Evolutionary conservation across 352 stramenopile genomes (phyloP).

Genomic region (Saprolegnia diclina): DNA sequence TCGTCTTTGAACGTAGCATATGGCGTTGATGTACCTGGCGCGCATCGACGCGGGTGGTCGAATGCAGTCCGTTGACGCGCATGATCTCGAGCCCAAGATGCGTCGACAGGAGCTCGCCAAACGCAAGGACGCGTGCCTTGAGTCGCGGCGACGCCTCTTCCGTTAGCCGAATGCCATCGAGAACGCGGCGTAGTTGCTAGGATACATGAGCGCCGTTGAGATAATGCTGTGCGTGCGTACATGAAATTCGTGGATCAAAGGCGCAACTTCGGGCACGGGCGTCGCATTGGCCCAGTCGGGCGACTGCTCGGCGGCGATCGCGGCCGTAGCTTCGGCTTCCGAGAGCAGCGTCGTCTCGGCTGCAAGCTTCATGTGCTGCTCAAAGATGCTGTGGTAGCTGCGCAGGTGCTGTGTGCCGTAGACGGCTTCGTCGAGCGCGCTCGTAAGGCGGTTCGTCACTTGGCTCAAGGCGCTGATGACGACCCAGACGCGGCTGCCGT

Average conservation of each 20-base stretch:
- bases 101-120: slow-evolving; percentile 82
- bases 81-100: slow-evolving; percentile 77
- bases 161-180: slow-evolving; percentile 82
- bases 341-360: slow-evolving; percentile 62
- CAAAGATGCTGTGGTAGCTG: slow-evolving; percentile 43
- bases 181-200: slow-evolving; percentile 64
- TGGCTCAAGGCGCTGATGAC: slow-evolving; percentile 84
- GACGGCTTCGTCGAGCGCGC: slow-evolving; percentile 46
- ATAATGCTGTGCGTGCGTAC: not conserved
- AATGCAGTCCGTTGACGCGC: slow-evolving; percentile 43
- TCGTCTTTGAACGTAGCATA: not conserved
- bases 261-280: slow-evolving; percentile 46
- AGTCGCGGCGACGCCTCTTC: slow-evolving; percentile 82
- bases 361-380: slow-evolving; percentile 69
- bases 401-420: slow-evolving; percentile 39
- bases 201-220: slow-evolving; percentile 1
- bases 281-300: not conserved
- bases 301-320: slow-evolving; percentile 41
- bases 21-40: slow-evolving; percentile 31
- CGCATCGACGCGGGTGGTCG: slow-evolving; percentile 68
- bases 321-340: slow-evolving; percentile 44
- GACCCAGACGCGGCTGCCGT: slow-evolving; percentile 64
- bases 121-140: slow-evolving; percentile 73
- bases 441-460: slow-evolving; percentile 81
- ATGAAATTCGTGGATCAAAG: slow-evolving; percentile 68